phyloP scores from a whole-genome alignment of 176 grass and related monocot species.

The Avena insularis region DNA sequence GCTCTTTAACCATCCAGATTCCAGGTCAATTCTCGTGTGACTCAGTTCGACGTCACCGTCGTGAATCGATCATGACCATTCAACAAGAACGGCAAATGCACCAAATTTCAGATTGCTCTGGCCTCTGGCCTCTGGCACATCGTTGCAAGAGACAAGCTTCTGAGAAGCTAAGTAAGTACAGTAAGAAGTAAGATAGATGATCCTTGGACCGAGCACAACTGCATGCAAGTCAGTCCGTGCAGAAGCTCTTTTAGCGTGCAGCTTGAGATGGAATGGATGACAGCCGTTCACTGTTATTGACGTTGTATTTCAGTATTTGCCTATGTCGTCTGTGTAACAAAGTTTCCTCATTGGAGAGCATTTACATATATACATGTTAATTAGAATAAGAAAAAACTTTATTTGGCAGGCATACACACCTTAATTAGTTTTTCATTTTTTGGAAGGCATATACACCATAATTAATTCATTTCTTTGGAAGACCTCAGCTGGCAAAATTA shows the following conservation, averaged over 20 bases:
- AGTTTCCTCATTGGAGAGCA: neutral
- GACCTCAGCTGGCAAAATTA: neutral
- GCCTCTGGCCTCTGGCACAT: neutral
- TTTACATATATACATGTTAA: neutral
- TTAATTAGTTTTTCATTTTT: neutral
- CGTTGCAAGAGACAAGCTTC: conserved; percentile 25
- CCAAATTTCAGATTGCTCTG: conserved; percentile 24
- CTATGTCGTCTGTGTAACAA: neutral
- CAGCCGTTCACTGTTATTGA: neutral
- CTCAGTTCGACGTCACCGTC: neutral
- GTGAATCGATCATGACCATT: neutral
- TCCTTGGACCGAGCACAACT: neutral
- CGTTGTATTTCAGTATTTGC: conserved; percentile 11
- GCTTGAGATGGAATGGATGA: conserved; percentile 13
- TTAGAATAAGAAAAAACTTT: neutral
- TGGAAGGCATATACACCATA: neutral
- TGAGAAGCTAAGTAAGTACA: neutral
- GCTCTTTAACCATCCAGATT: conserved; percentile 6
- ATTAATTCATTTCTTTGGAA: neutral
- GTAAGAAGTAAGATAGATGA: neutral
- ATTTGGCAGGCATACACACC: neutral
- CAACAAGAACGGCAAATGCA: neutral
- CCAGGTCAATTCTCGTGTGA: neutral
- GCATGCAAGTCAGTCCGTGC: neutral
- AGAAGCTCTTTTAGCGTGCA: conserved; percentile 24